Percentiles rank a stretch among this genome's conserved stretches.
phyloP scores from a whole-genome alignment of 2,329 filamentous ascomycete genomes.

The Berkeleyomyces basicola region DNA sequence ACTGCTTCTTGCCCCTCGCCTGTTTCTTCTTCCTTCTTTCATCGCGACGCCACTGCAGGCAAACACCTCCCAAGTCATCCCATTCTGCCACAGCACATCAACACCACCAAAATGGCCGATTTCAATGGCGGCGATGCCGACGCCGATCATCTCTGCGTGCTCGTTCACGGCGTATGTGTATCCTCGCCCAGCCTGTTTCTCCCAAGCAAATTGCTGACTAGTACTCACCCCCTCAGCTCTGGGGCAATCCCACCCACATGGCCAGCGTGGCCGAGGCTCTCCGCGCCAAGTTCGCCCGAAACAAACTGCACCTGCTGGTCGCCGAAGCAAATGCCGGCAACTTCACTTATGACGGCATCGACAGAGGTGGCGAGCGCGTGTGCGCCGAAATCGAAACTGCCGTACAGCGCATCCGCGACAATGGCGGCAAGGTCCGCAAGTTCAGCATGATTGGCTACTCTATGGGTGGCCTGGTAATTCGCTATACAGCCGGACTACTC shows the following conservation, averaged over 20 bases:
- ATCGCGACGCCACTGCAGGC: too few relatives aligned
- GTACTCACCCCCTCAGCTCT: slow-evolving; percentile 32
- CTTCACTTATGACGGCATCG: slow-evolving; percentile 55
- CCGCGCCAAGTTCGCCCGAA: slow-evolving; percentile 41
- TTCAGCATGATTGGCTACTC: slow-evolving; percentile 84
- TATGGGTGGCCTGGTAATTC: slow-evolving; percentile 67
- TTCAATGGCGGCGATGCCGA: slow-evolving; percentile 34
- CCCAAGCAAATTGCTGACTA: slow-evolving; percentile 14
- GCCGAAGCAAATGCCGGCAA: slow-evolving; percentile 57
- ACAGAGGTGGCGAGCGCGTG: slow-evolving; percentile 49
- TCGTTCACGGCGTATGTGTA: slow-evolving; percentile 54
- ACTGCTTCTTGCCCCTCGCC: not conserved
- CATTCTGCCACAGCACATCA: not conserved
- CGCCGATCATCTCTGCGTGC: slow-evolving; percentile 57
- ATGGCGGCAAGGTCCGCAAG: slow-evolving; percentile 59
- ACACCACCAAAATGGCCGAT: slow-evolving; percentile 16
- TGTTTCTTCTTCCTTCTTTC: not conserved
- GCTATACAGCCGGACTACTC: slow-evolving; percentile 74
- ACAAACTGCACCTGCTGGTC: slow-evolving; percentile 52
- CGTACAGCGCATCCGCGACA: slow-evolving; percentile 35
- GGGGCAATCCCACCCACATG: slow-evolving; percentile 66
- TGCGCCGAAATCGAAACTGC: slow-evolving; percentile 51
- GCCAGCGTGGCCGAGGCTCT: slow-evolving; percentile 49
- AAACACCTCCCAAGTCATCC: not conserved
- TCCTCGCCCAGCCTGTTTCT: not conserved